phyloP scores from a whole-genome alignment of 441 rosid species.

The Capsella rubella region DNA sequence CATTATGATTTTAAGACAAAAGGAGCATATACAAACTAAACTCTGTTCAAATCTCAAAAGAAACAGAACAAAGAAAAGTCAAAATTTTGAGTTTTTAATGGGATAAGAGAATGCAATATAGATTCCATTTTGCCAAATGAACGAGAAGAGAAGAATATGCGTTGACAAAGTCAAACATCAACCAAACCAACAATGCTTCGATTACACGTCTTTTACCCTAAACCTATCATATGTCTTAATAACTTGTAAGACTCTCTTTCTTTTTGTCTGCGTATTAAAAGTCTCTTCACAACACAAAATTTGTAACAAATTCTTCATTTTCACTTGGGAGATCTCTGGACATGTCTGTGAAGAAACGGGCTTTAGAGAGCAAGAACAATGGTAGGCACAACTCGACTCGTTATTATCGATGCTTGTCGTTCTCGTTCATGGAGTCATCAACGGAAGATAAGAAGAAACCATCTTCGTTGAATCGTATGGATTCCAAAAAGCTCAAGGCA shows the following conservation, averaged over 20 bases:
- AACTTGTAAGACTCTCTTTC: slow-evolving; percentile 42
- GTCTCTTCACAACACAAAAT: slow-evolving; percentile 5
- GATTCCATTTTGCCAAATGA: background rate
- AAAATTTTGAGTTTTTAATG: slow-evolving; percentile 4
- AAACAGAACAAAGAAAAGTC: background rate
- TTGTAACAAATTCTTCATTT: background rate
- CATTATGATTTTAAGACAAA: slow-evolving; percentile 1
- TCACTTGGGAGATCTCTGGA: slow-evolving; percentile 20
- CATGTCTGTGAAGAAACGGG: slow-evolving; percentile 44
- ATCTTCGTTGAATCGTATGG: slow-evolving; percentile 53
- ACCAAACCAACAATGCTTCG: slow-evolving; percentile 18
- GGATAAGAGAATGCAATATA: background rate
- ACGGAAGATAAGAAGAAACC: slow-evolving; percentile 48
- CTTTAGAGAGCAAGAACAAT: slow-evolving; percentile 36
- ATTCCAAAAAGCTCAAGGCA: slow-evolving; percentile 70
- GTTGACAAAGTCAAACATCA: slow-evolving; percentile 35
- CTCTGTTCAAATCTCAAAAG: slow-evolving; percentile 45
- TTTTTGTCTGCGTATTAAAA: slow-evolving; percentile 35
- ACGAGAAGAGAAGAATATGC: slow-evolving; percentile 34
- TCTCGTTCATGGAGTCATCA: slow-evolving; percentile 58
- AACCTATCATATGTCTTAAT: background rate
- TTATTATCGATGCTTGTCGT: slow-evolving; percentile 46
- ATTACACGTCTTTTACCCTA: slow-evolving; percentile 41
- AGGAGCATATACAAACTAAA: slow-evolving; percentile 50
- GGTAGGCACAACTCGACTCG: slow-evolving; percentile 43